Percentiles rank a stretch among this genome's conserved stretches.
These are phyloP conservation scores for Lichtheimia hyalospora DNA, from an alignment of 371 early-diverging fungal genomes.

Conservation along the genomic window DNA sequence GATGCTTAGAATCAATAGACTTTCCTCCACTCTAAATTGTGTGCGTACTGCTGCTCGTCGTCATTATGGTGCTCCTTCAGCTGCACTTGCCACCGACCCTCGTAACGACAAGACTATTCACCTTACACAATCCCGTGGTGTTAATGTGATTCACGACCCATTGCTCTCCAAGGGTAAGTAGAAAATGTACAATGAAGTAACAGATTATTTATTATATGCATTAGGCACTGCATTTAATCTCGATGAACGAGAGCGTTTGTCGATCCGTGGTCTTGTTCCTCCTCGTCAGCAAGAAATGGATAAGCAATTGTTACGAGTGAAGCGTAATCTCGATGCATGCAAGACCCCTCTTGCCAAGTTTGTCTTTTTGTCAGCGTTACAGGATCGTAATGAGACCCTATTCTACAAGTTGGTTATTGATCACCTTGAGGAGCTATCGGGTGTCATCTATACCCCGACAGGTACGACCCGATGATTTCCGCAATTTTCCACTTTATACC, in stretches of 20 bases:
- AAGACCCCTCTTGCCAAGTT: conserved; percentile 61
- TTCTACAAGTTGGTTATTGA: conserved; percentile 66
- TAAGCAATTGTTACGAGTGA: conserved; percentile 59
- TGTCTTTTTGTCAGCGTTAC: conserved; percentile 48
- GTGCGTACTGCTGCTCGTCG: conserved; percentile 1
- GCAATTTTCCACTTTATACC: conserved; percentile 10
- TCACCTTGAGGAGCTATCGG: conserved; percentile 52
- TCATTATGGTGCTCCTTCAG: conserved; percentile 11
- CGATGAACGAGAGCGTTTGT: conserved; percentile 63
- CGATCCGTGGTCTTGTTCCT: conserved; percentile 69
- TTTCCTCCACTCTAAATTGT: neutral
- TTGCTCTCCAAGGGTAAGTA: conserved; percentile 53
- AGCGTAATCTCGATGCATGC: conserved; percentile 60
- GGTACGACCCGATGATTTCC: conserved; percentile 25
- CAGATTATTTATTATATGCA: neutral
- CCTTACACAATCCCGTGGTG: conserved; percentile 54
- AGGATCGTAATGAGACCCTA: conserved; percentile 68
- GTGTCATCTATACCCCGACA: conserved; percentile 52
- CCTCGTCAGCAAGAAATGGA: conserved; percentile 69
- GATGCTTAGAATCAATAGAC: too few relatives aligned
- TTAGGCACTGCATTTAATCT: conserved; percentile 65
- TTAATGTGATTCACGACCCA: conserved; percentile 62
- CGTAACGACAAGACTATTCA: conserved; percentile 61
- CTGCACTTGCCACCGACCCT: conserved; percentile 42
- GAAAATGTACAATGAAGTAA: neutral